Percentiles rank a stretch among this genome's conserved stretches.
These are phyloP conservation scores for Blastobotrys malaysiensis DNA, from an alignment of 1,139 yeast genomes.

Conservation along the genomic window DNA sequence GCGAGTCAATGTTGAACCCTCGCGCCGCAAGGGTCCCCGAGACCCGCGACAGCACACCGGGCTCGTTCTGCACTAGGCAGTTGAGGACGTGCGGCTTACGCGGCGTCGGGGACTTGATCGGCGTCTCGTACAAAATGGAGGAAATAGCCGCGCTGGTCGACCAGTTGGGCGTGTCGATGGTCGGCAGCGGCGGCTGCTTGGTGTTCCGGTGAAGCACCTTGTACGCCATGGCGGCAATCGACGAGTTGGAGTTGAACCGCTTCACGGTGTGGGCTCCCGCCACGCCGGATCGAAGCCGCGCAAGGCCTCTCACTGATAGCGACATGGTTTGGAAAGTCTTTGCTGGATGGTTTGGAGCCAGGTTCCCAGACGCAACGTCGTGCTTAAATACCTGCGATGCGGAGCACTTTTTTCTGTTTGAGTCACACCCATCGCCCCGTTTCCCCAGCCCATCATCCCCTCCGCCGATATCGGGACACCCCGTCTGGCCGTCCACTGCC, in stretches of 20 bases:
- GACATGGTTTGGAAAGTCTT: background rate
- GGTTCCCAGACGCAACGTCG: too few relatives aligned
- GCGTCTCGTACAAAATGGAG: constrained; percentile 91
- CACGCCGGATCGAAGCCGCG: background rate
- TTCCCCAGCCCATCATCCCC: background rate
- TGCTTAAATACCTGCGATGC: background rate
- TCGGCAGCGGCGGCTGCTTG: constrained; percentile 86
- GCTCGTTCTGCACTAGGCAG: constrained; percentile 97
- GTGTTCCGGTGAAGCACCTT: constrained; percentile 79
- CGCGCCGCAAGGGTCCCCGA: constrained; percentile 96
- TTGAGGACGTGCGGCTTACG: constrained; percentile 74
- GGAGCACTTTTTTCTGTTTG: background rate
- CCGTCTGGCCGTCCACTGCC: too few relatives aligned
- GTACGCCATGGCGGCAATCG: constrained; percentile 94
- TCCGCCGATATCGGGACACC: background rate
- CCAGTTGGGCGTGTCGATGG: constrained; percentile 93
- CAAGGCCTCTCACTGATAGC: background rate
- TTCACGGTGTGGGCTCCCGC: background rate
- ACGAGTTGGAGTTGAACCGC: constrained; percentile 29
- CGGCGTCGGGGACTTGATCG: constrained; percentile 51
- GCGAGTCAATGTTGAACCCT: constrained; percentile 95
- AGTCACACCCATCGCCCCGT: background rate
- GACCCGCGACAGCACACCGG: constrained; percentile 90
- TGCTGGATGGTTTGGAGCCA: background rate
- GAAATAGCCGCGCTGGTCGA: constrained; percentile 94